Conservation (phyloP, 768 basidiomycete species). For the Austroboletus festivus region DNA sequence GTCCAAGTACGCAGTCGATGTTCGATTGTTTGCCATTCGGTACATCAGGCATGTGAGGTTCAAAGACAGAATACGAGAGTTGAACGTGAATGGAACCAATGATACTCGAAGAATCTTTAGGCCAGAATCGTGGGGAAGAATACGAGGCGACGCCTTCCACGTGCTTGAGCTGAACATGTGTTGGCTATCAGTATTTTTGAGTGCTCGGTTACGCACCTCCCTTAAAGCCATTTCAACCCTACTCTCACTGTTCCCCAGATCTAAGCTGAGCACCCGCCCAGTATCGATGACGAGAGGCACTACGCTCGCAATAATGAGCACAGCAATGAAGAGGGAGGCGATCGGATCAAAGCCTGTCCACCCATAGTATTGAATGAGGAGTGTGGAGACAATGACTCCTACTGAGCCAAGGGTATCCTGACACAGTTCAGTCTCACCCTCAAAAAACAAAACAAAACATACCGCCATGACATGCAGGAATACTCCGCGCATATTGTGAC, state of each 20-base stretch:
- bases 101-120: conserved; percentile 80
- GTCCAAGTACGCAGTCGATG: conserved; percentile 65
- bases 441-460: conserved; percentile 25
- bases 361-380: conserved; percentile 92
- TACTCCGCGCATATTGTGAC: conserved; percentile 98
- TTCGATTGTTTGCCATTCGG: conserved; percentile 13
- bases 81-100: conserved; percentile 93
- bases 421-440: conserved; percentile 7
- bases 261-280: conserved; percentile 82
- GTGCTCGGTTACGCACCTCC: conserved; percentile 46
- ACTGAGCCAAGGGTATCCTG: conserved; percentile 96
- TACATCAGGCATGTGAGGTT: conserved; percentile 54
- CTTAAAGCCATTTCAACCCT: conserved; percentile 56
- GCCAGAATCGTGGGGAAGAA: conserved; percentile 88
- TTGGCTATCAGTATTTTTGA: not conserved
- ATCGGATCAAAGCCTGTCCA: conserved; percentile 99
- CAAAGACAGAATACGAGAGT: conserved; percentile 58
- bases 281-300: conserved; percentile 93
- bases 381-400: conserved; percentile 94
- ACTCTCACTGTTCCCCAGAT: conserved; percentile 63
- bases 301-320: conserved; percentile 93
- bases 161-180: conserved; percentile 50
- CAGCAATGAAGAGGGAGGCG: conserved; percentile 93
- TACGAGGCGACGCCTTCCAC: conserved; percentile 83
- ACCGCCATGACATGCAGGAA: conserved; percentile 97